These are phyloP conservation scores for Diaporthe amygdali DNA, from an alignment of 2,329 filamentous ascomycete species.

Conservation along the genomic window DNA sequence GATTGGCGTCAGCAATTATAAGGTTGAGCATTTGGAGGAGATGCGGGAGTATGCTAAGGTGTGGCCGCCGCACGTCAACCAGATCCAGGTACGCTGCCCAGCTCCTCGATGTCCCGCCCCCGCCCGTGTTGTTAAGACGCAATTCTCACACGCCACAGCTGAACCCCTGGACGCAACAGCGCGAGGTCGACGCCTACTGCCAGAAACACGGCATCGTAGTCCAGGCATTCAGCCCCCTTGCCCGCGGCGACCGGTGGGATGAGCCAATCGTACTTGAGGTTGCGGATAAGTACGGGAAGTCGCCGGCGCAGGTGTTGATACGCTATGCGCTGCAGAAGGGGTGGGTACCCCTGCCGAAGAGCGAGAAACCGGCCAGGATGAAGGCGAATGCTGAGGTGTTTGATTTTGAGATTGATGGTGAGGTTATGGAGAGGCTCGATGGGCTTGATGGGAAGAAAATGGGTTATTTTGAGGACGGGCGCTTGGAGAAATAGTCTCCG, in stretches of 20 bases:
- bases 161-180: slow-evolving; percentile 71
- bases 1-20: slow-evolving; percentile 15
- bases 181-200: slow-evolving; percentile 61
- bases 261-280: slow-evolving; percentile 62
- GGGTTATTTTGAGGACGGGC: not conserved
- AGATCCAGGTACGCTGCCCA: slow-evolving; percentile 8
- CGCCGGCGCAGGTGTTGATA: slow-evolving; percentile 69
- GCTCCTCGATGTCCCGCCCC: no score
- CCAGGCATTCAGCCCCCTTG: slow-evolving; percentile 58
- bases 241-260: slow-evolving; percentile 66
- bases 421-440: slow-evolving; percentile 55
- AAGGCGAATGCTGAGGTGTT: slow-evolving; percentile 65
- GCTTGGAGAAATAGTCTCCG: no score
- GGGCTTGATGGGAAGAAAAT: not conserved
- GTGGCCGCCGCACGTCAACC: slow-evolving; percentile 19
- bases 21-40: slow-evolving; percentile 14
- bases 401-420: slow-evolving; percentile 59
- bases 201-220: slow-evolving; percentile 54
- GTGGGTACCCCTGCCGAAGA: slow-evolving; percentile 73
- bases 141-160: slow-evolving; percentile 36
- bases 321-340: slow-evolving; percentile 74
- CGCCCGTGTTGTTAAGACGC: no score
- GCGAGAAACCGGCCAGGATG: slow-evolving; percentile 63
- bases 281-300: slow-evolving; percentile 63
- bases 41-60: slow-evolving; percentile 1